phyloP scores from a whole-genome alignment of 345 rosid genomes.

The Adansonia digitata region DNA sequence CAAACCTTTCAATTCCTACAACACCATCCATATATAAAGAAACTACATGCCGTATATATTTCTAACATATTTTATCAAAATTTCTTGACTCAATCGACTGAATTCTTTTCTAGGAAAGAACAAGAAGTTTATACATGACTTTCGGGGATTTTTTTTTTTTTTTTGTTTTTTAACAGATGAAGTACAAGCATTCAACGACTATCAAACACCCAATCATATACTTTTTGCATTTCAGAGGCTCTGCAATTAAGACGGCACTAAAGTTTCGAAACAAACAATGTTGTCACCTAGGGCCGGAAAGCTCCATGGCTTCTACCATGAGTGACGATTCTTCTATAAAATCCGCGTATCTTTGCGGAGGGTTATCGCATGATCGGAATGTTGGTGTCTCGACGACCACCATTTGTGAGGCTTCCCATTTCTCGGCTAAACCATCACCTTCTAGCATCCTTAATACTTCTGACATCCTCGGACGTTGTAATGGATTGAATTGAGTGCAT shows the following conservation, averaged over 20 bases:
- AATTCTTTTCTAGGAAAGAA: conserved; percentile 5
- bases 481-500: conserved; percentile 69
- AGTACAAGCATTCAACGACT: conserved; percentile 37
- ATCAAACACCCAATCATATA: conserved; percentile 23
- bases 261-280: neutral
- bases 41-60: neutral
- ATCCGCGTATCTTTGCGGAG: conserved; percentile 56
- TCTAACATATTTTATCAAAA: conserved; percentile 4
- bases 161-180: conserved; percentile 39
- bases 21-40: neutral
- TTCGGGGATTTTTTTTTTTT: neutral
- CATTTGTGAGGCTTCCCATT: conserved; percentile 66
- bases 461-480: conserved; percentile 71
- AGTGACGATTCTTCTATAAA: conserved; percentile 87
- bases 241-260: neutral
- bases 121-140: conserved; percentile 21
- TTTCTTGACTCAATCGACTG: conserved; percentile 14
- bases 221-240: conserved; percentile 15
- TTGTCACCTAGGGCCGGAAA: conserved; percentile 83
- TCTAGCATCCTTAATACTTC: conserved; percentile 78
- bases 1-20: neutral
- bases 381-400: conserved; percentile 57
- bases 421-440: conserved; percentile 80
- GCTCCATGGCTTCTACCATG: conserved; percentile 93
- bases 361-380: conserved; percentile 36